Evolutionary conservation across 2,329 filamentous ascomycete genomes (phyloP).

Genomic region (Tolypocladium sp.): DNA sequence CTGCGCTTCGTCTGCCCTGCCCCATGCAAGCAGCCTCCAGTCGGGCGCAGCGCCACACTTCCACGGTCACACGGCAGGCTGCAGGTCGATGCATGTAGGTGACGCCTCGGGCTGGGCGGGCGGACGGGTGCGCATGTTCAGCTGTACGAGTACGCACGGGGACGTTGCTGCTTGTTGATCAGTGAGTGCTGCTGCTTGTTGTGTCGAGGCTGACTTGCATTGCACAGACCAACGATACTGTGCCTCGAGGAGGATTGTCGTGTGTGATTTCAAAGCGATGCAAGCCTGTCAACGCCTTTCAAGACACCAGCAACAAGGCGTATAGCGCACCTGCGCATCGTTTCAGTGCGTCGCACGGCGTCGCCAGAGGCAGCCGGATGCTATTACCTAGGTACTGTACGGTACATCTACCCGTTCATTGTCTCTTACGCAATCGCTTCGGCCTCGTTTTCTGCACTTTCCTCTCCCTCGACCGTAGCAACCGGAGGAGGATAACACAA

Average conservation of each 20-base stretch:
- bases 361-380: background rate
- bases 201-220: no score
- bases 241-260: no score
- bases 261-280: background rate
- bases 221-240: no score
- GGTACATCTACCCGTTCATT: background rate
- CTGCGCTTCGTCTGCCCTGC: no score
- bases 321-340: background rate
- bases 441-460: background rate
- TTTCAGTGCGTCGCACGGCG: background rate
- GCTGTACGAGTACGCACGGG: no score
- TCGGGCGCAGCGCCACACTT: background rate
- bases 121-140: background rate
- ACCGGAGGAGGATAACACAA: background rate
- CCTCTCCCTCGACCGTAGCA: background rate
- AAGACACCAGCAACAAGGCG: background rate
- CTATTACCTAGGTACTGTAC: no score
- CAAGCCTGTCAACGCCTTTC: background rate
- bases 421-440: background rate
- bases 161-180: no score
- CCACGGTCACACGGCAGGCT: background rate
- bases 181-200: no score
- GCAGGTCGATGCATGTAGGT: background rate
- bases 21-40: background rate
- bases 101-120: background rate